Evolutionary conservation across 345 rosid species (phyloP).

Genomic region (Corchorus capsularis): DNA sequence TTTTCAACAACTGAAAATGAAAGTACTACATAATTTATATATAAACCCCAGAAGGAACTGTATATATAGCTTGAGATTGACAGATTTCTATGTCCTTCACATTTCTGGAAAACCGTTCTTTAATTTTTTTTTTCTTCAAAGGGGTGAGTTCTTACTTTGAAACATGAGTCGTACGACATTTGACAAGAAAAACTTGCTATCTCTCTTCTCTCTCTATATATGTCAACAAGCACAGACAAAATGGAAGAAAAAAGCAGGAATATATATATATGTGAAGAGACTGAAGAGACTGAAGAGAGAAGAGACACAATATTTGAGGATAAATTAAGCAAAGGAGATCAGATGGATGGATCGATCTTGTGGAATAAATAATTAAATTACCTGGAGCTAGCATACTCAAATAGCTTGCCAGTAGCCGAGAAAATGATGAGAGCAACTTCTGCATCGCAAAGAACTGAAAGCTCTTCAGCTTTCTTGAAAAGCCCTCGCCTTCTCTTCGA

Average conservation of each 20-base stretch:
- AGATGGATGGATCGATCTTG: background rate
- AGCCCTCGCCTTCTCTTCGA: conserved; percentile 60
- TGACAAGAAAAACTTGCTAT: background rate
- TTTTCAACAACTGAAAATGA: background rate
- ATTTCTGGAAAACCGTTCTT: background rate
- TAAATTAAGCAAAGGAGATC: background rate
- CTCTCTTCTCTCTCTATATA: background rate
- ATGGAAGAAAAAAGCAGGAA: background rate
- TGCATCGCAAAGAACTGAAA: conserved; percentile 59
- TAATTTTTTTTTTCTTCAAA: background rate
- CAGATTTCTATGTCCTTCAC: background rate
- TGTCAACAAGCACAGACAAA: background rate
- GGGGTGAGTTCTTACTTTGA: background rate
- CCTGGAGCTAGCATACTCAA: conserved; percentile 58
- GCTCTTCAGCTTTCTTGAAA: conserved; percentile 60
- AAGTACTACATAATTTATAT: background rate
- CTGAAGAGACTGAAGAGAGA: background rate
- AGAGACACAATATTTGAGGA: background rate
- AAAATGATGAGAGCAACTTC: conserved; percentile 55
- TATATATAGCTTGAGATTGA: background rate
- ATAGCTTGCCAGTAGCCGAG: conserved; percentile 57
- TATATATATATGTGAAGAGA: background rate
- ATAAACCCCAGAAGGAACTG: background rate
- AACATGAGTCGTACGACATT: background rate
- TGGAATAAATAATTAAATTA: background rate